Conservation (phyloP, 306 rosid genomes). For the Herpetospermum pedunculosum region DNA sequence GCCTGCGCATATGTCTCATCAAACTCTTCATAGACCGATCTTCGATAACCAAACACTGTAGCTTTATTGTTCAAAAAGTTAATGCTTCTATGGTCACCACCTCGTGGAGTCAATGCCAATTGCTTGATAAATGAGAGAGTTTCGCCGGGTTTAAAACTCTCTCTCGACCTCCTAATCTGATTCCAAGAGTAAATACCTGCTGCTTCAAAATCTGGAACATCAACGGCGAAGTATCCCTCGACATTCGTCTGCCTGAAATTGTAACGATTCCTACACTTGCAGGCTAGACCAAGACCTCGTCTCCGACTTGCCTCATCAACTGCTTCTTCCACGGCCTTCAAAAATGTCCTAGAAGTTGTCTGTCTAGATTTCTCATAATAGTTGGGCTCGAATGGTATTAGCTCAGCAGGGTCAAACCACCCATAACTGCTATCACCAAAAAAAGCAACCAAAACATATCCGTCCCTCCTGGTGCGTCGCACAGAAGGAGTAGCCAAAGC, state of each 20-base stretch:
- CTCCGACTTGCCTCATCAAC: constrained; percentile 76
- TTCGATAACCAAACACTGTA: constrained; percentile 40
- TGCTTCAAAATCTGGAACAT: constrained; percentile 76
- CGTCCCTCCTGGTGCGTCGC: constrained; percentile 66
- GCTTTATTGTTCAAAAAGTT: constrained; percentile 51
- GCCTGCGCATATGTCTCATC: constrained; percentile 98
- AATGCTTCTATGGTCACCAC: constrained; percentile 36
- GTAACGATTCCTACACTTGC: constrained; percentile 57
- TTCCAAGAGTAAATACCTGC: constrained; percentile 53
- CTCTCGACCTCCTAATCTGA: constrained; percentile 57
- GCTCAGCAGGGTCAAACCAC: constrained; percentile 89
- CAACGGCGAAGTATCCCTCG: constrained; percentile 56
- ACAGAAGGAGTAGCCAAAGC: constrained; percentile 59
- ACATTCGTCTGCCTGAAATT: constrained; percentile 42
- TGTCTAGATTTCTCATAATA: constrained; percentile 73
- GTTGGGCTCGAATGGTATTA: constrained; percentile 59
- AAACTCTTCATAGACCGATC: constrained; percentile 66
- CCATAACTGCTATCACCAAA: constrained; percentile 97
- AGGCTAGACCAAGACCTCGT: constrained; percentile 51
- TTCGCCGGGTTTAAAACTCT: constrained; percentile 43
- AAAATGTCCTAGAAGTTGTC: constrained; percentile 40
- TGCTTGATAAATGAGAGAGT: constrained; percentile 55
- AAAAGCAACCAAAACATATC: constrained; percentile 75
- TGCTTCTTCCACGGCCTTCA: constrained; percentile 89
- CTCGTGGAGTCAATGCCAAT: constrained; percentile 48